Evolutionary conservation across 495 filamentous ascomycete genomes (phyloP), one percentile per base, ranked within the genome.

Genomic region (Aspergillus saccharolyticus): DNA sequence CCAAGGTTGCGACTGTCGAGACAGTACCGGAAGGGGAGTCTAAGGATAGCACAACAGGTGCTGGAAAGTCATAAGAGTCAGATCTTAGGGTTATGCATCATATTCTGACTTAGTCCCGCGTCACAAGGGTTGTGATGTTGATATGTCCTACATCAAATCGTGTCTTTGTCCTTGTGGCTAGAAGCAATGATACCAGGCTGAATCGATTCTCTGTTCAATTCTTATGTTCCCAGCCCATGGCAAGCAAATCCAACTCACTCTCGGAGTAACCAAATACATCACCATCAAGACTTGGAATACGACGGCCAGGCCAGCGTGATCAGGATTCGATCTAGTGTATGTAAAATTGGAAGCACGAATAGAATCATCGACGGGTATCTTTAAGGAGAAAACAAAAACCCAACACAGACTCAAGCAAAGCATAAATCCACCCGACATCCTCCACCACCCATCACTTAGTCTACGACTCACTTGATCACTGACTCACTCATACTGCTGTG

Each of bases 1-100:
- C 84, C 64, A 89, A 90, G 74, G 79, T 85, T 70, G 83, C 86
- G 7, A 87, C 86, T 21, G 81, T 80, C 42, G 86, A 88, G 67
- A 82, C 83, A 0, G 67, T 66, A 53, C 59, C 68, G 8, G 68
- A 62, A 9, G 71, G 71, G 18, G 53, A 63, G 4, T 65, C 64
- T 4, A 70, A 71, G 56, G 64, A 64, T 14, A 42, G 60, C 22
- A 64, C 67, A 20, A 66, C 67, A 9, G 60, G 66, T 39, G 54
- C 64, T 42, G 65, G 68, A 24, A 75, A 73, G 55, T 72, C 61
- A 57, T 66, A 39, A n/a, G n/a, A n/a, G 49, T 55, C 22, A 42
- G 44, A 18, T 3, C 19, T 24, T 4, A 0, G 15, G 18, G 33
- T 5, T 42, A 17, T 17, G 42, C 10, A 20, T 49, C 24, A 17